Percentiles rank a stretch among this genome's conserved stretches.
phyloP scores from a whole-genome alignment of 192 early-diverging fungal species.

The Entomortierella chlamydospora region DNA sequence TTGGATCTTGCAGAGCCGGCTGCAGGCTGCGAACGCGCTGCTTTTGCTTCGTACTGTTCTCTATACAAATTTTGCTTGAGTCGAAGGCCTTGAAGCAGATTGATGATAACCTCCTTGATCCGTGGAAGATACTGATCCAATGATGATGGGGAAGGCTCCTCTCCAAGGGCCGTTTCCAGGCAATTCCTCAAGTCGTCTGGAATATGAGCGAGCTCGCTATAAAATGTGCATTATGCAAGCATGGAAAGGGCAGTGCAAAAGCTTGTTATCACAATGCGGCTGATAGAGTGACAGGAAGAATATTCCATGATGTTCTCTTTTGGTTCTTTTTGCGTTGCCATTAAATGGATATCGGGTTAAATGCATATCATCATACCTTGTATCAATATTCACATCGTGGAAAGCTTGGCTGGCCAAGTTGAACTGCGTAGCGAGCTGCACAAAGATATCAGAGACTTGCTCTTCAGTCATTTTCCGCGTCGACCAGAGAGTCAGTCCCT shows the following conservation, averaged over 20 bases:
- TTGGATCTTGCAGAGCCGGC: constrained; percentile 6
- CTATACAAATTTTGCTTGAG: constrained; percentile 61
- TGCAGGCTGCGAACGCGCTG: constrained; percentile 7
- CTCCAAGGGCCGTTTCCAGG: constrained; percentile 58
- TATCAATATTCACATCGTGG: constrained; percentile 50
- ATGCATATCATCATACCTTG: constrained; percentile 22
- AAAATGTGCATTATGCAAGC: not conserved
- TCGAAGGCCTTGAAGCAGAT: constrained; percentile 63
- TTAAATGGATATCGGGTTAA: constrained; percentile 1
- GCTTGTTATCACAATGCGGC: not conserved
- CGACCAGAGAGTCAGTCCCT: constrained; percentile 62
- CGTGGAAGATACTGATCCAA: constrained; percentile 63
- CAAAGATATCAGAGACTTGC: constrained; percentile 60
- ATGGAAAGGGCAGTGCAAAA: not conserved
- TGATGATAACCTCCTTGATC: constrained; percentile 65
- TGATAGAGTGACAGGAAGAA: not conserved
- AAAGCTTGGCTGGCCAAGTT: constrained; percentile 55
- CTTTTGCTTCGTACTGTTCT: constrained; percentile 39
- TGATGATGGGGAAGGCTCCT: constrained; percentile 54
- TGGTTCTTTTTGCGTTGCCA: not conserved
- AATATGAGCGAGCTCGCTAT: constrained; percentile 59
- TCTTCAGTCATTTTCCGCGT: constrained; percentile 45
- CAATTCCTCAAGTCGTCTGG: constrained; percentile 58
- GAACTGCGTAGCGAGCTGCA: constrained; percentile 58
- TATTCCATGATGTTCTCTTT: not conserved